Evolutionary conservation across 176 grass and related monocot species (phyloP).

Genomic region (Puya raimondii): DNA sequence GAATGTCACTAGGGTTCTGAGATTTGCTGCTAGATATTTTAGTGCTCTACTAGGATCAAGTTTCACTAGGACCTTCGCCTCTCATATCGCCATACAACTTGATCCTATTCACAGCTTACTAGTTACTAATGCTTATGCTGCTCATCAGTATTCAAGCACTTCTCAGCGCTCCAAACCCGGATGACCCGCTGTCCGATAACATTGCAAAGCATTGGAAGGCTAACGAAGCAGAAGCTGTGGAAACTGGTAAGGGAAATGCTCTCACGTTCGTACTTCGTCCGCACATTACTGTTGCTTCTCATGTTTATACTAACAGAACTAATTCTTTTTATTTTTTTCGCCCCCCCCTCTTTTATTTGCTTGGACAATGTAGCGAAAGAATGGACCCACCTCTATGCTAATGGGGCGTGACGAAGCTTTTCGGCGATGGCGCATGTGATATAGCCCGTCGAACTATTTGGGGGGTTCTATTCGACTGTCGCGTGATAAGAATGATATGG

Average conservation of each 20-base stretch:
- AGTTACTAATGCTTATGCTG: neutral
- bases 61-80: too few species aligned
- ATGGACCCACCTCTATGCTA: constrained; percentile 89
- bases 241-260: constrained; percentile 55
- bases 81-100: too few species aligned
- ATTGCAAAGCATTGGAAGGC: constrained; percentile 97
- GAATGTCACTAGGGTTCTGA: too few species aligned
- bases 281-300: neutral
- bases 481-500: neutral
- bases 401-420: constrained; percentile 32
- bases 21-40: too few species aligned
- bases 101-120: neutral
- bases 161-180: constrained; percentile 90
- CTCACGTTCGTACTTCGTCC: neutral
- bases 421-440: neutral
- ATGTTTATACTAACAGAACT: neutral
- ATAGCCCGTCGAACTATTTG: neutral
- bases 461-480: neutral
- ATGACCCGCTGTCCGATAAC: constrained; percentile 95
- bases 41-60: too few species aligned
- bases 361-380: constrained; percentile 56
- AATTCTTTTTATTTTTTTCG: too few species aligned
- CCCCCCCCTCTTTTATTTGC: neutral
- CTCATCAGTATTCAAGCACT: constrained; percentile 88
- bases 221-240: constrained; percentile 92